phyloP scores from a whole-genome alignment of 2,329 filamentous ascomycete genomes.

The Aureobasidium sp. region DNA sequence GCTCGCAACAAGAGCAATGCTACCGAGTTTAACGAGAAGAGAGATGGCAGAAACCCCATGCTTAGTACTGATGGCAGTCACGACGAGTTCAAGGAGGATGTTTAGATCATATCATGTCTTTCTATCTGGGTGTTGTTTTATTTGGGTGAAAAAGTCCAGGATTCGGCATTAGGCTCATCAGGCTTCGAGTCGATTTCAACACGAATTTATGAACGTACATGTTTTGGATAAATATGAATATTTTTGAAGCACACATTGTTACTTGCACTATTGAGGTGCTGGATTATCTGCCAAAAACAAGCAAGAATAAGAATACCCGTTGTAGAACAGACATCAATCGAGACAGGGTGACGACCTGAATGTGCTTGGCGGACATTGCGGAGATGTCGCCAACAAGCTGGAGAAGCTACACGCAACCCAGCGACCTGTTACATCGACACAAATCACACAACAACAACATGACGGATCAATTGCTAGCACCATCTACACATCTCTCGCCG shows the following conservation, averaged over 20 bases:
- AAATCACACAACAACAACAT: constrained; percentile 16
- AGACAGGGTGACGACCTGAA: not conserved
- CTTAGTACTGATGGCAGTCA: not conserved
- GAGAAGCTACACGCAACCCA: not conserved
- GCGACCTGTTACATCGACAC: not conserved
- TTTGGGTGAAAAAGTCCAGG: not conserved
- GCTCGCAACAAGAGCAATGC: constrained; percentile 11
- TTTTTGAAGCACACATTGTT: too few species aligned
- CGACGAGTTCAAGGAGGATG: constrained; percentile 5
- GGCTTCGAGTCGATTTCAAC: too few species aligned
- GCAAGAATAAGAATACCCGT: too few species aligned
- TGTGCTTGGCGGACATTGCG: not conserved
- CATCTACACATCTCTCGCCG: constrained; percentile 33
- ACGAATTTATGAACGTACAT: too few species aligned
- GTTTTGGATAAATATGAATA: too few species aligned
- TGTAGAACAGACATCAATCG: not conserved
- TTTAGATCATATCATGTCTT: not conserved
- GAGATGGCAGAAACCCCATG: not conserved
- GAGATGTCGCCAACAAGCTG: not conserved
- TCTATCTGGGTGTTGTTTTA: not conserved
- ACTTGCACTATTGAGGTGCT: too few species aligned
- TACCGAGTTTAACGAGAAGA: constrained; percentile 9
- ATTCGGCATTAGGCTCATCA: not conserved
- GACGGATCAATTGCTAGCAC: constrained; percentile 31
- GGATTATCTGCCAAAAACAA: too few species aligned